Evolutionary conservation across 768 basidiomycete genomes (phyloP).

Genomic region (Asterophora lycoperdoides): DNA sequence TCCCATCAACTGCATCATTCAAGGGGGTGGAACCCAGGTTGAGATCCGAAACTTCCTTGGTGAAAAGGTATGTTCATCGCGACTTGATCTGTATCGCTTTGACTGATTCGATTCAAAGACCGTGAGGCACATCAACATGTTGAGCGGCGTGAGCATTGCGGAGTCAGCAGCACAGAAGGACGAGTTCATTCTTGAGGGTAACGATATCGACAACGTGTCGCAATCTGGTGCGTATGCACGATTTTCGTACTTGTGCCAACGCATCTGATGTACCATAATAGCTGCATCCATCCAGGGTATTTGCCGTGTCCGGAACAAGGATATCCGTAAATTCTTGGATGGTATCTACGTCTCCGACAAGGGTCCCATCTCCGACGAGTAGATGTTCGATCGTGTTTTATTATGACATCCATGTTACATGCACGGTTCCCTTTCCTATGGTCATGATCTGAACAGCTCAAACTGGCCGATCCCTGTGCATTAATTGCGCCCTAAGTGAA

Average conservation of each 20-base stretch:
- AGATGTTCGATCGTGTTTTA: slow-evolving; percentile 13
- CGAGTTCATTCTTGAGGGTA: slow-evolving; percentile 90
- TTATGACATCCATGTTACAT: slow-evolving; percentile 8
- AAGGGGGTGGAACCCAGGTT: slow-evolving; percentile 61
- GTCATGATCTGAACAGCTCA: slow-evolving; percentile 9
- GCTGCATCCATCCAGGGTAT: slow-evolving; percentile 96
- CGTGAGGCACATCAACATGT: slow-evolving; percentile 89
- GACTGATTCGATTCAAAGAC: slow-evolving; percentile 44
- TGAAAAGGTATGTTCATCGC: slow-evolving; percentile 62
- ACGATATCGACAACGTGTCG: slow-evolving; percentile 95
- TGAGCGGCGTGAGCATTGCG: slow-evolving; percentile 75
- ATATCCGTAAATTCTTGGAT: slow-evolving; percentile 98
- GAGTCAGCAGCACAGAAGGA: slow-evolving; percentile 95
- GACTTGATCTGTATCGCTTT: not conserved
- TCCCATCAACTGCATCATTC: slow-evolving; percentile 98
- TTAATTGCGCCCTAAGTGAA: not conserved
- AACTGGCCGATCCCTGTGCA: not conserved
- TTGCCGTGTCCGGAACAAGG: slow-evolving; percentile 98
- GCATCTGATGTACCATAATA: slow-evolving; percentile 21
- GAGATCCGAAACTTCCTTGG: slow-evolving; percentile 97
- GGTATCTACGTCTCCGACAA: slow-evolving; percentile 89
- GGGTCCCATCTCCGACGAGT: slow-evolving; percentile 58
- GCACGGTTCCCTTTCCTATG: slow-evolving; percentile 7
- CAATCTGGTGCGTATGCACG: slow-evolving; percentile 67
- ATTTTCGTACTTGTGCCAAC: not conserved